These are phyloP conservation scores for Colletotrichum viniferum DNA, from an alignment of 2,329 filamentous ascomycete species.

Conservation along the genomic window DNA sequence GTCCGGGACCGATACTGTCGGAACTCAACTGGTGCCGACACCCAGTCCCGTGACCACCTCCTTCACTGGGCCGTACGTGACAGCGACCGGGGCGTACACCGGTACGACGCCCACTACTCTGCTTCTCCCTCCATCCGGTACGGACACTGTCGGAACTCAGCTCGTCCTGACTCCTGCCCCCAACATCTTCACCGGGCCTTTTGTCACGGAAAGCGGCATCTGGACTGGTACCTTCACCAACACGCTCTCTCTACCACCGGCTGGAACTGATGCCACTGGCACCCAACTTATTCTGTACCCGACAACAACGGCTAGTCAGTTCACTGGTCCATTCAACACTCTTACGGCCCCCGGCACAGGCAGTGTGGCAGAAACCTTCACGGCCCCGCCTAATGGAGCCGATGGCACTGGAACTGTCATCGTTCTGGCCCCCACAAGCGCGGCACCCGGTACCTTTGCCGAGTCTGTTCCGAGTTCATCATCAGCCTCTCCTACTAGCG, in stretches of 20 bases:
- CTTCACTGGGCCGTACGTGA: background rate
- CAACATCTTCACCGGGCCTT: background rate
- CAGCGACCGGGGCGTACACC: background rate
- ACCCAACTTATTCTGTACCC: background rate
- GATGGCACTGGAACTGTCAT: background rate
- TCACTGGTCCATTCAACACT: background rate
- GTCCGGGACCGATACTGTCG: background rate
- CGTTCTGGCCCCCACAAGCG: background rate
- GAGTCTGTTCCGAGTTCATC: background rate
- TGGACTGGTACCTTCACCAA: background rate
- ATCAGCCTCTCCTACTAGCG: background rate
- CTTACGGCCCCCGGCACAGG: background rate
- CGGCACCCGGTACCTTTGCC: background rate
- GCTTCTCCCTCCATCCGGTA: background rate
- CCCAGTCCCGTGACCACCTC: background rate
- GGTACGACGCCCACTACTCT: background rate
- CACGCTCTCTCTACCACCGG: accelerated
- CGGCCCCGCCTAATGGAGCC: background rate
- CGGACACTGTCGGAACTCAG: background rate
- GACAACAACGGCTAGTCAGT: background rate
- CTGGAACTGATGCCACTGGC: background rate
- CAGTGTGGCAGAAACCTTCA: background rate
- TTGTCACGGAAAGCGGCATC: background rate
- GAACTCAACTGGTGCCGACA: background rate
- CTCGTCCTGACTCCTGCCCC: background rate